Base-by-base conservation (phyloP, 305 asterid genomes). In the Rubia tinctorum region DNA sequence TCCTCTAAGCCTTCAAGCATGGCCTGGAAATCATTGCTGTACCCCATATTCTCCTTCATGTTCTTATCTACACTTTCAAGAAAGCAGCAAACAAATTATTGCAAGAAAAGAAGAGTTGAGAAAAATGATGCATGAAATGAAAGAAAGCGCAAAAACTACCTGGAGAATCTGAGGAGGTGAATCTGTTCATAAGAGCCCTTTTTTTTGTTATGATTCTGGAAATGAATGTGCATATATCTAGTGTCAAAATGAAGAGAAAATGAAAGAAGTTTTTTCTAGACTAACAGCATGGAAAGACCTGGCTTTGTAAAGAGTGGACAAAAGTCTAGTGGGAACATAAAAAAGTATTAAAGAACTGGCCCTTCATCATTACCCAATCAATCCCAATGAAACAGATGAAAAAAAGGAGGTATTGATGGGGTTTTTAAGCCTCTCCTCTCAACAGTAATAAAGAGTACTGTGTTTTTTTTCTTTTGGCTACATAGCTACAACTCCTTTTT, bases 1-100 rank as follows among this genome's bases (percentile, higher is more conserved):
- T 83, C 87, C 37, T 83, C 87, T 1, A 81, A 58, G 18, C 80
- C 82, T 7, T 83, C 87, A 70, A 83, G 42, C 80, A 78, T 78
- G 65, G 83, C 74, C 72, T 78, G 85, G 39, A 77, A 77, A 8
- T 77, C 82, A 17, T 73, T 75, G 71, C 75, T 72, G 63, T 75
- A 77, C 0, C 42, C 77, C 65, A 77, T 25, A 9, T 59, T 69
- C 22, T 71, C 76, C 56, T 67, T 74, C 34, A 34, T 1, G 13
- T 59, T 69, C 71, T 69, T 74, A 68, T 76, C 84, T 83, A 72
- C 67, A 58, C 27, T 72, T 51, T 34, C 73, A 63, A 40, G 20
- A 64, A 44, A 71, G 25, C 1, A 17, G 4, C 14, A 17, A 47
- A 8, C 55, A 47, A 47, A 47, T 5, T 47, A 4, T 12, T 47